phyloP scores from a whole-genome alignment of 257 asterid species.

The Anisodus acutangulus region DNA sequence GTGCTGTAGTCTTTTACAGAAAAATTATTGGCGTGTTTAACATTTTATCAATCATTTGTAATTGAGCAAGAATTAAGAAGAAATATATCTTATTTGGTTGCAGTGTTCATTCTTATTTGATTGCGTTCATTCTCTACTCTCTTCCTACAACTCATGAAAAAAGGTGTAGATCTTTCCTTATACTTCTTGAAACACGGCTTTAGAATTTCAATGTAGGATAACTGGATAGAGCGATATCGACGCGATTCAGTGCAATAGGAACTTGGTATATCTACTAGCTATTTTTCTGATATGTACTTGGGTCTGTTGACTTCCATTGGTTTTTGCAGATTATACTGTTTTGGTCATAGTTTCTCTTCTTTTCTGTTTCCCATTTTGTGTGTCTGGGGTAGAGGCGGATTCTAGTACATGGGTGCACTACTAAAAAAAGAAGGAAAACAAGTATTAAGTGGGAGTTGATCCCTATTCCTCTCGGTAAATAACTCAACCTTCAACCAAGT shows the following conservation, averaged over 20 bases:
- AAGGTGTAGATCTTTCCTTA: neutral
- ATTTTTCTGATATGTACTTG: neutral
- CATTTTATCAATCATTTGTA: neutral
- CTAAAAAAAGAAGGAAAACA: too few species aligned
- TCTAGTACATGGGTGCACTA: too few species aligned
- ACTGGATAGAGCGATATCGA: neutral
- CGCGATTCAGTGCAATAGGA: neutral
- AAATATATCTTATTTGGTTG: constrained; percentile 12
- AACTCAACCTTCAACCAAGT: too few species aligned
- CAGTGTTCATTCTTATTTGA: neutral
- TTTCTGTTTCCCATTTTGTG: constrained; percentile 1
- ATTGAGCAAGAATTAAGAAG: constrained; percentile 13
- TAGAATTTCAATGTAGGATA: neutral
- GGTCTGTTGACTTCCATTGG: constrained; percentile 8
- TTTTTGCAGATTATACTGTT: constrained; percentile 8
- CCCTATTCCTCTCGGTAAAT: too few species aligned
- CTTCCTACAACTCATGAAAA: constrained; percentile 7
- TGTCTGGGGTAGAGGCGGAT: neutral
- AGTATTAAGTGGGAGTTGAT: too few species aligned
- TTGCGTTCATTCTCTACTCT: neutral
- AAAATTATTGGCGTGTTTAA: neutral
- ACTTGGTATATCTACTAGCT: neutral
- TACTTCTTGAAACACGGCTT: neutral
- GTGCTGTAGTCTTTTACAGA: neutral
- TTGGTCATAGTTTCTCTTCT: neutral